These are phyloP conservation scores for Polyporus arcularius DNA, from an alignment of 768 basidiomycete genomes.

Conservation along the genomic window DNA sequence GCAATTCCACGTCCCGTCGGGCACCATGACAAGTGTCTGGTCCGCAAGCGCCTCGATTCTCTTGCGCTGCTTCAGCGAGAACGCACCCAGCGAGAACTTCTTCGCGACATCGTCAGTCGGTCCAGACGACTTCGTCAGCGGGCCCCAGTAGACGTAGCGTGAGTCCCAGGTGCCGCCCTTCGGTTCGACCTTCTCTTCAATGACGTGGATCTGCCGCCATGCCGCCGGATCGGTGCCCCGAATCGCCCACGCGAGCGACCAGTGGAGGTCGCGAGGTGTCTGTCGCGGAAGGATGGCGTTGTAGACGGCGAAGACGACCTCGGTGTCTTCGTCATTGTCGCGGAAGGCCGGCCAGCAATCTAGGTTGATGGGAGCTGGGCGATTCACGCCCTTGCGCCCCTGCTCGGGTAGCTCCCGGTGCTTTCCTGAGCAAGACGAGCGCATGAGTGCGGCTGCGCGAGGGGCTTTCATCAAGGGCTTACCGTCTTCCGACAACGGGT, in stretches of 20 bases:
- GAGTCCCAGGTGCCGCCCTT: too few relatives aligned
- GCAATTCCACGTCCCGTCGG: background rate
- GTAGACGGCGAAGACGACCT: constrained; percentile 1
- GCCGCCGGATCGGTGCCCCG: background rate
- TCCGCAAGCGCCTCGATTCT: background rate
- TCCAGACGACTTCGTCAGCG: background rate
- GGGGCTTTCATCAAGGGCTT: background rate
- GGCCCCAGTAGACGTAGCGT: background rate
- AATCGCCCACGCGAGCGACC: background rate
- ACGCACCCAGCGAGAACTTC: background rate
- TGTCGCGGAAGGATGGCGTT: background rate
- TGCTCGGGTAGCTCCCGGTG: too few relatives aligned
- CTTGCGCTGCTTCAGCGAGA: background rate
- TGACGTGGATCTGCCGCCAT: constrained; percentile 3
- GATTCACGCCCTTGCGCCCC: background rate
- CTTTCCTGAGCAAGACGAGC: background rate
- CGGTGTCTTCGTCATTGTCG: background rate
- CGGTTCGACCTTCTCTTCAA: background rate
- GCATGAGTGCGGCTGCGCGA: too few relatives aligned
- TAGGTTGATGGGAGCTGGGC: background rate
- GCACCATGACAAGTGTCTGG: background rate
- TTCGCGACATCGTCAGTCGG: background rate
- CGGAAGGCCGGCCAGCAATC: background rate
- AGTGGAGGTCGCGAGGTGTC: background rate
- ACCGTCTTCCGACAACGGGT: background rate